Base-by-base conservation (phyloP, 805 yeast species). In the Cyberlindnera japonica region DNA sequence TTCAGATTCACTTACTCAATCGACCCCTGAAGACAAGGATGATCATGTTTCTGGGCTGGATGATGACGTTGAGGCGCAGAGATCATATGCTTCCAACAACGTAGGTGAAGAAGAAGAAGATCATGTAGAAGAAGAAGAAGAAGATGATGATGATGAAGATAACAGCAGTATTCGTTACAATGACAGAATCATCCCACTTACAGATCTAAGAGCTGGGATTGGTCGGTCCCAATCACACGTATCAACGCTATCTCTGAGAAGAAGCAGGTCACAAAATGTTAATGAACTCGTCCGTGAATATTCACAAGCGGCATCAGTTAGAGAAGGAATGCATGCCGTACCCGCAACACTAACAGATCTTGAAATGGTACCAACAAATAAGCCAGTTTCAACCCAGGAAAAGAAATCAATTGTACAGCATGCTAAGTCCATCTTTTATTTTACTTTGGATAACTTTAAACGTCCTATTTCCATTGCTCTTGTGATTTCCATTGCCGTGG, bases 401-500 rank as follows among this genome's bases (percentile, higher is more conserved):
- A 12, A 14, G 15, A 37, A 33, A 13, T 18, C 22, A 28, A 7
- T 29, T 25, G 33, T 9, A 25, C 7, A 24, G 32, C 27, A 35
- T 14, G 18, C 38, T 10, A 40, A 29, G 18, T 18, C 29, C 3
- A 16, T 16, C 23, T n/a, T 21, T 2, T 14, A 51, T 1, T 17
- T 59, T 53, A 45, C 68, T 63, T 44, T 59, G 71, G 38, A 17
- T 65, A 84, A 82, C 58, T 76, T 83, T 49, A 55, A 69, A 34
- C 74, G 87, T 38, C 97, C 97, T 1, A 79, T 81, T 24, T 81
- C 95, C 2, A 47, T 84, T 20, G 67, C 95, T 1, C 72, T 89
- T 18, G 71, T 89, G 10, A 33, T 79, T 0, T 75, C 90, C 0
- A 64, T 91, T 33, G 67, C 70, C 1, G 67, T 87, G 15, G 77